Evolutionary conservation across 139 green algal species (phyloP).

Genomic region (Volvox reticuliferus): DNA sequence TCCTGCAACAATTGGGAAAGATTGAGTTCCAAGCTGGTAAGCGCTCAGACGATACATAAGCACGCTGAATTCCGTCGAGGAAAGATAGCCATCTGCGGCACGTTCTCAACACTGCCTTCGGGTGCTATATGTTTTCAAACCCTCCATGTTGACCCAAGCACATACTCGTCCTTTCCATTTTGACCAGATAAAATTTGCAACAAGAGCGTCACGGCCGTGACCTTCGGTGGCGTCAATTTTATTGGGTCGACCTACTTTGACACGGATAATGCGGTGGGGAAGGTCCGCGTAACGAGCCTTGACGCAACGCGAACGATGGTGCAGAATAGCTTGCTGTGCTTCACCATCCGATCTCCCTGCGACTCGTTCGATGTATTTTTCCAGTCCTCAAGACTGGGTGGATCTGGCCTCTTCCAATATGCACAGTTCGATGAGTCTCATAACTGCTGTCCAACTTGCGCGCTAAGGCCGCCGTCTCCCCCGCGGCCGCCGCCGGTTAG

Average conservation of each 20-base stretch:
- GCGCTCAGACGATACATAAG: not conserved
- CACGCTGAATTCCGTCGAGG: not conserved
- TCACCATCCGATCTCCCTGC: constrained; percentile 24
- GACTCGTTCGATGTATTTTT: constrained; percentile 23
- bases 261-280: not conserved
- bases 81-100: not conserved
- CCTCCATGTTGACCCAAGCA: not conserved
- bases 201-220: not conserved
- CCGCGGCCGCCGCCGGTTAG: not conserved
- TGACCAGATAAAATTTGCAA: constrained; percentile 26
- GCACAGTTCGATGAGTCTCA: not conserved
- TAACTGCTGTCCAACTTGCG: constrained; percentile 46
- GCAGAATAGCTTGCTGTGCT: not conserved
- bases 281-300: constrained; percentile 30
- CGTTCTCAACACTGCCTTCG: not conserved
- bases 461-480: not conserved
- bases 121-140: not conserved
- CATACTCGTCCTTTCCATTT: not conserved
- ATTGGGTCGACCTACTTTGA: constrained; percentile 17
- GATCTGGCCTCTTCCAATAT: constrained; percentile 27
- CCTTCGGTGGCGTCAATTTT: not conserved
- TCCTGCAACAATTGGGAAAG: not conserved
- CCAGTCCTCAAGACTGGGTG: constrained; percentile 13
- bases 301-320: not conserved
- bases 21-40: constrained; percentile 33